Percentiles rank a stretch among this genome's conserved stretches.
phyloP scores from a whole-genome alignment of 352 stramenopile genomes.

The Globisporangium polare region DNA sequence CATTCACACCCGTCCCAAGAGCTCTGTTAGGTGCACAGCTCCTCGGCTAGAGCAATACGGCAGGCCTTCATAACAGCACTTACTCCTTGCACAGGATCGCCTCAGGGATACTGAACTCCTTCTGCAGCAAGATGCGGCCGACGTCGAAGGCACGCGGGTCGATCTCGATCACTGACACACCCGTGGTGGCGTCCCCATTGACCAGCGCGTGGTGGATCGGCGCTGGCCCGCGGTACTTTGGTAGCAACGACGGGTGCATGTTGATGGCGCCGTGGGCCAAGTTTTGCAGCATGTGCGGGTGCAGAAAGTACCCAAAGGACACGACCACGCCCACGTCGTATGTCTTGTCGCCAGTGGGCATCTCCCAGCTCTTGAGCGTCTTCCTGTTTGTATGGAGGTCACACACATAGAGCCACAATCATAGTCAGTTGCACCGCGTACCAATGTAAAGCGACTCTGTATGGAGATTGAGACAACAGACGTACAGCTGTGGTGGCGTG shows the following conservation, averaged over 20 bases:
- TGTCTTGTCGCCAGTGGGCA: constrained; percentile 25
- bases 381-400: constrained; percentile 44
- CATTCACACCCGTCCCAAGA: background rate
- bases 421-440: background rate
- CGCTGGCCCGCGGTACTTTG: constrained; percentile 81
- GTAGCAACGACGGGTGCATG: constrained; percentile 85
- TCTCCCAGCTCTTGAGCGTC: constrained; percentile 72
- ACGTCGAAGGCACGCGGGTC: constrained; percentile 82
- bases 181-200: constrained; percentile 68
- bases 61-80: no score
- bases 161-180: constrained; percentile 86
- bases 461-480: background rate
- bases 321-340: constrained; percentile 87
- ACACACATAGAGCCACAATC: background rate
- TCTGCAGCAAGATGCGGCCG: constrained; percentile 68
- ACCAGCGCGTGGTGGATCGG: constrained; percentile 85
- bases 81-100: constrained; percentile 53
- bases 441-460: no score
- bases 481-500: constrained; percentile 61
- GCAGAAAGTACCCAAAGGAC: constrained; percentile 87
- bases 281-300: constrained; percentile 68
- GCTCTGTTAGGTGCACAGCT: background rate
- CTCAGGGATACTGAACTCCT: constrained; percentile 36
- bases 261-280: constrained; percentile 78
- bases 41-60: no score